A percentile compares a stretch with the other conserved stretches of the same genome.
These are phyloP conservation scores for Casuarina glauca DNA, from an alignment of 306 rosid genomes.

Conservation along the genomic window DNA sequence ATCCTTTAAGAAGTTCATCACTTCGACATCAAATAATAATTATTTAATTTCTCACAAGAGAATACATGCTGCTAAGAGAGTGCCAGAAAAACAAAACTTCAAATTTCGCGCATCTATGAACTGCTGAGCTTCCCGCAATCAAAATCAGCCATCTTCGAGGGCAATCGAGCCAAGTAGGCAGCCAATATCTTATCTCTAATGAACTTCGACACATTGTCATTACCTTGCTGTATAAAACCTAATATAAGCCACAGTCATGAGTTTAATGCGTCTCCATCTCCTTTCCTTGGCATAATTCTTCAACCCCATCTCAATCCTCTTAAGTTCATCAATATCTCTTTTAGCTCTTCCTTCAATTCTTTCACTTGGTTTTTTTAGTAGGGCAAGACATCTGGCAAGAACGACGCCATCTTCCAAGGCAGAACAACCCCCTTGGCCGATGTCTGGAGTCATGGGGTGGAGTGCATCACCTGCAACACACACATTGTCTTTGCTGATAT, in stretches of 20 bases:
- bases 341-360: constrained; percentile 15
- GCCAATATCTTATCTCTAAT: constrained; percentile 47
- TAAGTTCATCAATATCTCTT: constrained; percentile 29
- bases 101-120: not conserved
- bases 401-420: constrained; percentile 64
- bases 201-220: constrained; percentile 31
- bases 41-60: no score
- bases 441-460: constrained; percentile 70
- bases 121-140: constrained; percentile 3
- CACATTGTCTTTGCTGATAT: constrained; percentile 57
- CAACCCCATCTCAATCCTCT: constrained; percentile 46
- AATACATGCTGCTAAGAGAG: no score
- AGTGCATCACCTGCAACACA: constrained; percentile 71
- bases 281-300: constrained; percentile 62
- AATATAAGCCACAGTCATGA: constrained; percentile 42
- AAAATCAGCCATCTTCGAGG: not conserved
- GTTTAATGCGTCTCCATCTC: constrained; percentile 65
- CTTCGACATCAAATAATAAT: constrained; percentile 27
- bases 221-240: constrained; percentile 42
- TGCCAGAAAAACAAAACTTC: no score
- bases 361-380: constrained; percentile 20
- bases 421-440: constrained; percentile 65
- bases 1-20: constrained; percentile 36
- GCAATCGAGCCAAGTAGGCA: not conserved
- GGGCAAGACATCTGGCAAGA: constrained; percentile 52